Evolutionary conservation across 179 eudicot species (phyloP), one percentile per base, ranked within the genome.

Genomic region (Beta corolliflora): DNA sequence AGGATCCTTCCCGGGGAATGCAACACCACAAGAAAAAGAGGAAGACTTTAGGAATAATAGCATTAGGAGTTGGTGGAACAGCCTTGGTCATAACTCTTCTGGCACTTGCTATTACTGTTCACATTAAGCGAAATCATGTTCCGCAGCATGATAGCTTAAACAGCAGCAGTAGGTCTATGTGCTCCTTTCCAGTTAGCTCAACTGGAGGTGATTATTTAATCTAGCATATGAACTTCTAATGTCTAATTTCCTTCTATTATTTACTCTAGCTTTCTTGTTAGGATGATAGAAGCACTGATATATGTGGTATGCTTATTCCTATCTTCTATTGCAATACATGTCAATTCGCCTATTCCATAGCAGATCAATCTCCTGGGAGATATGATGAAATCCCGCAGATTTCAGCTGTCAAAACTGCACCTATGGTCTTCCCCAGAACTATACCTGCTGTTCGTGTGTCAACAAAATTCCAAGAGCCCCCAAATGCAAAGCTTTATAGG

Each of bases 401-500:
- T 78, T 83, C 88, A 15, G 46, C 66, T 77, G 53, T 83, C 77
- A 83, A 82, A 73, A 78, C 90, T 84, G 88, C 93, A 73, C 89
- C 95, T 23, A 48, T 81, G 77, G 83, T 82, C 84, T 79, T 85
- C 48, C 90, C 92, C 48, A 88, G 88, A 83, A 82, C 67, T 59
- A 10, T 80, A 67, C 91, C 93, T 71, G 83, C 86, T 44, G 69
- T 82, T 61, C 89, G 75, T 65, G 81, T 89, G 87, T 84, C 93
- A 31, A 89, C 85, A 77, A 92, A 82, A 78, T 55, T 74, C 86
- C 90, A 76, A 82, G 80, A 86, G 77, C 92, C 96, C 53, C 82
- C 91, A 69, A 84, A 87, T 87, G 95, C 92, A 82, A 92, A 90
- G 83, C 80, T 81, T 48, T 95, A 90, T 83, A 86, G 90, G 29